phyloP scores from a whole-genome alignment of 23 red algal genomes.

The Gracilaria gracilis region DNA sequence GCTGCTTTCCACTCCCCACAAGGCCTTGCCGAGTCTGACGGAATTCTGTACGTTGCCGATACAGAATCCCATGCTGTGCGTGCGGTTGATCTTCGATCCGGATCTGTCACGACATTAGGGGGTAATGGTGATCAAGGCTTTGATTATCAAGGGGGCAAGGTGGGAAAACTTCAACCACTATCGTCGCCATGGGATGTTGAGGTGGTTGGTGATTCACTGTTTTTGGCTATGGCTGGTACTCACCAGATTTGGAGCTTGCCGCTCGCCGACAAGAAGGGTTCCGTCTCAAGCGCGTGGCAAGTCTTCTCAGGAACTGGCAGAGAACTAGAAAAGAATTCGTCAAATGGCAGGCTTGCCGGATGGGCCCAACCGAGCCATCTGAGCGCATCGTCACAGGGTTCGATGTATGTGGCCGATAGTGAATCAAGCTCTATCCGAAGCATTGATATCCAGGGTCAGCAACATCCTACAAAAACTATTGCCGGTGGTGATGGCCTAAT shows the following conservation, averaged over 20 bases:
- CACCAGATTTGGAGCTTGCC: slow-evolving; percentile 88
- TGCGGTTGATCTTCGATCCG: slow-evolving; percentile 53
- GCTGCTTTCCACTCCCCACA: slow-evolving; percentile 82
- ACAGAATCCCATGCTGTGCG: slow-evolving; percentile 90
- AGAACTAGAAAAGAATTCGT: slow-evolving; percentile 73
- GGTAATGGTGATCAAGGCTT: slow-evolving; percentile 78
- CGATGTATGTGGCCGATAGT: slow-evolving; percentile 86
- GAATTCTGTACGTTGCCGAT: slow-evolving; percentile 80
- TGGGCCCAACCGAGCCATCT: slow-evolving; percentile 87
- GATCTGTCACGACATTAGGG: slow-evolving; percentile 74
- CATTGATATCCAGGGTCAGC: slow-evolving; percentile 48
- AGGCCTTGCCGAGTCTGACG: slow-evolving; percentile 65
- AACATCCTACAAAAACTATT: slow-evolving; percentile 74
- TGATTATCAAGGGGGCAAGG: slow-evolving; percentile 67
- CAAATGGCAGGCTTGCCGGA: slow-evolving; percentile 41
- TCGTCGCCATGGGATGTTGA: slow-evolving; percentile 88
- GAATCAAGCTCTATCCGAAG: slow-evolving; percentile 85
- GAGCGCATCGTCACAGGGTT: slow-evolving; percentile 28
- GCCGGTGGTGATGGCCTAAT: slow-evolving; percentile 93
- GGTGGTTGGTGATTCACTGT: slow-evolving; percentile 52
- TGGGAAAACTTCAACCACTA: slow-evolving; percentile 58
- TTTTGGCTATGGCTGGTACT: slow-evolving; percentile 85
- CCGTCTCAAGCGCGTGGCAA: slow-evolving; percentile 44
- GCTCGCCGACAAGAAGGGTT: not conserved
- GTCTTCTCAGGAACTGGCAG: slow-evolving; percentile 81